Percentiles rank a stretch among this genome's conserved stretches.
Conservation (phyloP, 2,329 filamentous ascomycete species). For the Madurella fahalii region DNA sequence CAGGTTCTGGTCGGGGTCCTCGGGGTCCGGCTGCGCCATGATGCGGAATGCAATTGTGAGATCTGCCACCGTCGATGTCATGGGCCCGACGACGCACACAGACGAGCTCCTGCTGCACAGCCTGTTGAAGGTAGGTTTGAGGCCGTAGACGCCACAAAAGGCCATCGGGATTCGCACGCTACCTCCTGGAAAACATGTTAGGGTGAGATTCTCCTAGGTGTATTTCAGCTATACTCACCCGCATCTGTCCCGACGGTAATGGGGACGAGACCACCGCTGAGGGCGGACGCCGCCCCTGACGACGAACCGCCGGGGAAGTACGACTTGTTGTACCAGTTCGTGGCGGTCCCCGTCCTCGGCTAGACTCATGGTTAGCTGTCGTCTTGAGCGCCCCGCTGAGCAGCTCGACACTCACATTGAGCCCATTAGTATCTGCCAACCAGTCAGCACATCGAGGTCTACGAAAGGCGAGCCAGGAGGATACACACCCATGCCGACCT, state of each 20-base stretch:
- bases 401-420: constrained; percentile 52
- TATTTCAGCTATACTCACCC: constrained; percentile 29
- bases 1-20: constrained; percentile 53
- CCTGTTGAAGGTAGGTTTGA: constrained; percentile 75
- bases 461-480: constrained; percentile 17
- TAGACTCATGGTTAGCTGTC: constrained; percentile 17
- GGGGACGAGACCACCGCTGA: constrained; percentile 68
- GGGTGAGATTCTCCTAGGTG: neutral
- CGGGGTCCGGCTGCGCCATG: constrained; percentile 69
- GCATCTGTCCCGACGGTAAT: constrained; percentile 72
- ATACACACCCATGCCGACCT: constrained; percentile 64
- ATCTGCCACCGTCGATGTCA: constrained; percentile 72
- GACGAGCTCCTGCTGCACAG: constrained; percentile 53
- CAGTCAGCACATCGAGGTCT: neutral
- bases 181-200: constrained; percentile 43
- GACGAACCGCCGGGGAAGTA: constrained; percentile 83
- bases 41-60: constrained; percentile 77
- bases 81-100: constrained; percentile 65
- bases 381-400: too few relatives aligned
- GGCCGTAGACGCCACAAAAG: constrained; percentile 76
- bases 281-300: constrained; percentile 68
- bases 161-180: constrained; percentile 68
- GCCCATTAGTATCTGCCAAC: constrained; percentile 69
- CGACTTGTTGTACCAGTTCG: constrained; percentile 69
- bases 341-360: constrained; percentile 66